Conservation (phyloP, 441 rosid genomes). For the Erodium moschatum region DNA sequence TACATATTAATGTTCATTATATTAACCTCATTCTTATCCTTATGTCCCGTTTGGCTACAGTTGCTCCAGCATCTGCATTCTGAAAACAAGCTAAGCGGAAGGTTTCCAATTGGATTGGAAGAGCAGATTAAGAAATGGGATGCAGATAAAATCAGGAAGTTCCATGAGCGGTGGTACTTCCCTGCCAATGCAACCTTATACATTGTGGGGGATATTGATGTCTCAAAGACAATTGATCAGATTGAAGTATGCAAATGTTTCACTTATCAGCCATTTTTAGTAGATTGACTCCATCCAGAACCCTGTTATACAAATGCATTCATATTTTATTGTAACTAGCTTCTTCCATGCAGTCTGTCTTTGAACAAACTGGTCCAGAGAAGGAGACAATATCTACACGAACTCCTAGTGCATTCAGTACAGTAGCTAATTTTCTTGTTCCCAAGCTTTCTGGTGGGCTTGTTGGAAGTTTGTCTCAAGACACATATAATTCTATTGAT, state of each 20-base stretch:
- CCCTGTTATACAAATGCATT: neutral
- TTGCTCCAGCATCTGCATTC: conserved; percentile 93
- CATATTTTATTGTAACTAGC: conserved; percentile 19
- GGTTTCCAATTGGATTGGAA: conserved; percentile 97
- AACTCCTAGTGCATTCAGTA: conserved; percentile 78
- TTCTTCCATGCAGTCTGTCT: conserved; percentile 55
- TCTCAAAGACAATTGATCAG: conserved; percentile 53
- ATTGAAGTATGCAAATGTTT: conserved; percentile 58
- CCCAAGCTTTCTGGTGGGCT: conserved; percentile 87
- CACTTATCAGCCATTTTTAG: neutral
- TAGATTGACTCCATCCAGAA: neutral
- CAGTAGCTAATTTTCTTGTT: conserved; percentile 96
- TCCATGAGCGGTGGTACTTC: conserved; percentile 98
- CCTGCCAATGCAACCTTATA: conserved; percentile 95
- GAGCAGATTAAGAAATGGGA: conserved; percentile 99
- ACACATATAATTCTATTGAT: conserved; percentile 45
- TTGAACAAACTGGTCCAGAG: conserved; percentile 61
- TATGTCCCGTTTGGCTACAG: conserved; percentile 27
- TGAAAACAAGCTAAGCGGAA: conserved; percentile 94
- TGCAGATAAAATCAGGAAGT: conserved; percentile 93
- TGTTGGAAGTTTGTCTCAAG: conserved; percentile 64
- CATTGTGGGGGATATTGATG: conserved; percentile 70
- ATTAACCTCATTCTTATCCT: neutral
- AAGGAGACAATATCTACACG: conserved; percentile 48
- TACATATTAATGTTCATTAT: conserved; percentile 5